Percentiles rank a stretch among this genome's conserved stretches.
Evolutionary conservation across 495 filamentous ascomycete species (phyloP).

Genomic region (Emericellopsis terricola): DNA sequence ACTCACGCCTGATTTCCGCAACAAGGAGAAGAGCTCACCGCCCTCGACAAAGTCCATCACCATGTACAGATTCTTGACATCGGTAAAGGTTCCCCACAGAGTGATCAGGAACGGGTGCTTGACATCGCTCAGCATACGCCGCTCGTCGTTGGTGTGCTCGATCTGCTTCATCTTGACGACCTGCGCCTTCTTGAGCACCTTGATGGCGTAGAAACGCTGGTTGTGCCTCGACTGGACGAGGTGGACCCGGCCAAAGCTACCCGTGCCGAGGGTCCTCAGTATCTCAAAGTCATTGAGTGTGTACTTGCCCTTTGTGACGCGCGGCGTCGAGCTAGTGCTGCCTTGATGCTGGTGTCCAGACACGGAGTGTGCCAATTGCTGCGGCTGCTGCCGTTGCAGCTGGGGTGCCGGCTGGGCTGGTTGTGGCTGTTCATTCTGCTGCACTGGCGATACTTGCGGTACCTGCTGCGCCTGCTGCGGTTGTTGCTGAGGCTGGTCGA

Average conservation of each 20-base stretch:
- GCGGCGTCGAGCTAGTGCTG: slow-evolving; percentile 10
- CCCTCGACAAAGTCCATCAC: slow-evolving; percentile 99
- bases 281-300: slow-evolving; percentile 75
- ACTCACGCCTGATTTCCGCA: slow-evolving; percentile 86
- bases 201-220: slow-evolving; percentile 91
- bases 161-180: slow-evolving; percentile 99
- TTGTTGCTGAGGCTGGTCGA: slow-evolving; percentile 5
- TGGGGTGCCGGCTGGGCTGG: slow-evolving; percentile 6
- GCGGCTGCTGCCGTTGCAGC: slow-evolving; percentile 7
- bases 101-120: slow-evolving; percentile 97
- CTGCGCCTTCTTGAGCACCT: slow-evolving; percentile 94
- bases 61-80: slow-evolving; percentile 93
- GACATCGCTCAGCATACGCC: slow-evolving; percentile 82
- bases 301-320: slow-evolving; percentile 96
- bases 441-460: not conserved
- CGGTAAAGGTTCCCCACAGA: slow-evolving; percentile 95
- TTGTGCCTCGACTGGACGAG: slow-evolving; percentile 95
- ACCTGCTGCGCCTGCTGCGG: slow-evolving; percentile 6
- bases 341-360: slow-evolving; percentile 4
- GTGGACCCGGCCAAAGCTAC: slow-evolving; percentile 92
- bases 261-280: slow-evolving; percentile 81
- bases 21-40: slow-evolving; percentile 86
- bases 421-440: slow-evolving; percentile 9
- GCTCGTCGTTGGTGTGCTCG: slow-evolving; percentile 96
- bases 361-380: no score